Evolutionary conservation across 164 flowering plant genomes (phyloP), one percentile per base, ranked within the genome.

Genomic region (grape (Vitis vinifera)): DNA sequence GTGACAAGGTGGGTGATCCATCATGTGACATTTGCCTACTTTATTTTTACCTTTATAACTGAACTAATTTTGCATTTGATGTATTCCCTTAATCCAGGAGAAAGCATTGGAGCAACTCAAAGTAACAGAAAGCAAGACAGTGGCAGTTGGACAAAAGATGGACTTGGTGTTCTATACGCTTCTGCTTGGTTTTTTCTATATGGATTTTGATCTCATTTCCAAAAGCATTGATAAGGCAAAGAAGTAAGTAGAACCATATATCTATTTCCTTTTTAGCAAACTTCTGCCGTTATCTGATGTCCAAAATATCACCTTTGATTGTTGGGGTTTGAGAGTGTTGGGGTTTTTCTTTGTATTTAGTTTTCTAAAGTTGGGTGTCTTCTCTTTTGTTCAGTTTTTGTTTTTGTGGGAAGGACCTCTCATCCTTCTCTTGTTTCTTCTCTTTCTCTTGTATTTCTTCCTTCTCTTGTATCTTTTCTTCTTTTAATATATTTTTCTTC

Each of bases 121-220:
- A 84, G 65, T 91, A 23, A 93, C 98, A 51, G 99, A 95, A 74
- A 76, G 87, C 77, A 95, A 95, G 77, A 95, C 99, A 19, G 99
- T 95, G 53, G 99, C 98, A 10, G 98, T 95, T 70, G 99, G 99
- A 30, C 98, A 93, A 75, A 93, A 90, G 88, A 95, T 95, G 99
- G 99, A 95, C 67, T 80, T 95, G 79, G 99, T 95, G 16, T 95
- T 95, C 73, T 80, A 89, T 68, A 90, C 94, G 0, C 78, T 95
- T 63, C 97, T 90, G 78, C 81, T 93, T 68, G 99, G 89, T 50
- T 89, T 95, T 68, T 95, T 95, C 81, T 79, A 89, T 77, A 90
- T 91, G 99, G 98, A 95, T 79, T 95, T 95, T 78, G 97, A 93
- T 78, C 94, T 93, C 19, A 91, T 95, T 69, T 85, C 98, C 62